These are phyloP conservation scores for Aurinia saxatilis DNA, from an alignment of 345 rosid genomes.

Conservation along the genomic window DNA sequence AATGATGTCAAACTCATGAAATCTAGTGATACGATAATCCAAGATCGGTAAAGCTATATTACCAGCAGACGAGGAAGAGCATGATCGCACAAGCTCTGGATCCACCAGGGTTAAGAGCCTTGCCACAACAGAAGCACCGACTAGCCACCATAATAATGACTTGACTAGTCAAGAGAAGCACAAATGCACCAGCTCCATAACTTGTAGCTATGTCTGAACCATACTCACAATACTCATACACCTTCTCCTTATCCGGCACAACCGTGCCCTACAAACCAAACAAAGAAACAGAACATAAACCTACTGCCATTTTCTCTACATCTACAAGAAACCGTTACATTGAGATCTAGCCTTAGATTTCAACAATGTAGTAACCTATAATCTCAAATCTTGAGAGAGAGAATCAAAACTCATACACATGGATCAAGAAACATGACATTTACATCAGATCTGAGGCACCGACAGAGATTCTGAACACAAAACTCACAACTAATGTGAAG, in stretches of 20 bases:
- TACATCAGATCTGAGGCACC: slow-evolving; percentile 25
- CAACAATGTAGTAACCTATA: background rate
- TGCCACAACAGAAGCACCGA: slow-evolving; percentile 89
- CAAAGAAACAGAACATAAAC: background rate
- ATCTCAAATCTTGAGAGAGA: background rate
- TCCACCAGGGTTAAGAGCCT: slow-evolving; percentile 71
- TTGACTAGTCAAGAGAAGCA: slow-evolving; percentile 69
- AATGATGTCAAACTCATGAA: background rate
- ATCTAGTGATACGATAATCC: no score
- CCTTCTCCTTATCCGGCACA: slow-evolving; percentile 38
- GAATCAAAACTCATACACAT: background rate
- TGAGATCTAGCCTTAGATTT: background rate
- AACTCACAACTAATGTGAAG: background rate
- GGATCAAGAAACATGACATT: background rate
- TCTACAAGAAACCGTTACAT: background rate
- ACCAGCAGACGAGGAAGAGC: slow-evolving; percentile 90
- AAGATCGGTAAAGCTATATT: background rate
- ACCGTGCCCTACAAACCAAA: slow-evolving; percentile 44
- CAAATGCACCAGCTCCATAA: slow-evolving; percentile 80
- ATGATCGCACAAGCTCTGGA: slow-evolving; percentile 83
- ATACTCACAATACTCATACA: slow-evolving; percentile 59
- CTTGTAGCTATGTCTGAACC: slow-evolving; percentile 89
- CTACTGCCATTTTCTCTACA: background rate
- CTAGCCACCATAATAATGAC: slow-evolving; percentile 71
- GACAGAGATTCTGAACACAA: background rate